These are phyloP conservation scores for Taxillus chinensis DNA, from an alignment of 164 flowering plant species.

Conservation along the genomic window DNA sequence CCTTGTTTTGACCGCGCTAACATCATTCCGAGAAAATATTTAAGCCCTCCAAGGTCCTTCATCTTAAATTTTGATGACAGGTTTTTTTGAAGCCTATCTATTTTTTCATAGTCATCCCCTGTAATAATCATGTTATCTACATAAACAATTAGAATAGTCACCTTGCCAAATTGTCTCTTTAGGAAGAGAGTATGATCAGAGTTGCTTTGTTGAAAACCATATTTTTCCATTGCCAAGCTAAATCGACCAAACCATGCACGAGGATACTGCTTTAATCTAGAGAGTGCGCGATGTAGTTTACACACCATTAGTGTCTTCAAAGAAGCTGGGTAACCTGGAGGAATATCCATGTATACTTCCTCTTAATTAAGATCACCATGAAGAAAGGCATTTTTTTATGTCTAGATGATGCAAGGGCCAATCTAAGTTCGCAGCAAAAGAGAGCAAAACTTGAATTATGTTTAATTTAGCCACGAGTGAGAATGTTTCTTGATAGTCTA, in stretches of 20 bases:
- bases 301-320: no score
- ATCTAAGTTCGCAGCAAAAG: no score
- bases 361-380: background rate
- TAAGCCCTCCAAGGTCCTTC: constrained; percentile 1
- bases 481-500: no score
- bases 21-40: background rate
- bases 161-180: background rate
- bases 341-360: background rate
- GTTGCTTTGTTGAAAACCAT: background rate
- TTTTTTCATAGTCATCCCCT: background rate
- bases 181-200: background rate
- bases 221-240: background rate
- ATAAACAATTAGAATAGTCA: background rate
- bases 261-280: background rate
- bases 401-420: no score
- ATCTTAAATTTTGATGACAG: background rate
- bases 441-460: no score
- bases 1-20: background rate
- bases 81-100: background rate
- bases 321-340: background rate
- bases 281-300: background rate
- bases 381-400: no score
- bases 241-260: background rate
- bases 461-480: no score
- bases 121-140: constrained; percentile 1